Evolutionary conservation across 495 filamentous ascomycete genomes (phyloP).

Genomic region (Penicillium herquei): DNA sequence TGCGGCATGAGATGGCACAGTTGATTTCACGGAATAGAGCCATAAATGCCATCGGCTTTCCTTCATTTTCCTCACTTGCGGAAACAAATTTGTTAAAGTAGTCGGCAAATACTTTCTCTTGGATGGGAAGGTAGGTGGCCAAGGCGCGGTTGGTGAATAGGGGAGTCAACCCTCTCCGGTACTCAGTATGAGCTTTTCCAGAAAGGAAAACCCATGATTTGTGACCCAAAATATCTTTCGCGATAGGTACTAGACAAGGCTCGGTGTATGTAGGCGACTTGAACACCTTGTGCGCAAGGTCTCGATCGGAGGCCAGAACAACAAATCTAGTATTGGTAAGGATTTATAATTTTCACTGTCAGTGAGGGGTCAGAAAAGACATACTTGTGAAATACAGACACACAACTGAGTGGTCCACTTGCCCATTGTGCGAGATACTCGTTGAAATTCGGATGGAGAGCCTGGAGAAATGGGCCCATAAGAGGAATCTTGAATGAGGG

Average conservation of each 20-base stretch:
- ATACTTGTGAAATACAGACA: slow-evolving; percentile 96
- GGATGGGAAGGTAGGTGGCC: slow-evolving; percentile 78
- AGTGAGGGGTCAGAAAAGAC: slow-evolving; percentile 17
- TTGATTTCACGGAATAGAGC: slow-evolving; percentile 84
- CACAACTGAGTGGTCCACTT: slow-evolving; percentile 83
- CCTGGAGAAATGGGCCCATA: slow-evolving; percentile 86
- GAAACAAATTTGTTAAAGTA: slow-evolving; percentile 77
- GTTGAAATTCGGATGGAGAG: slow-evolving; percentile 80
- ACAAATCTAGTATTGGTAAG: slow-evolving; percentile 65
- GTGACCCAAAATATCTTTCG: slow-evolving; percentile 81
- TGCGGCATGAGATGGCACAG: slow-evolving; percentile 81
- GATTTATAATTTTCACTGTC: not conserved
- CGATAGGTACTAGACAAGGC: slow-evolving; percentile 88
- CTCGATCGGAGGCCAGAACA: slow-evolving; percentile 87
- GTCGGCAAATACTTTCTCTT: slow-evolving; percentile 77
- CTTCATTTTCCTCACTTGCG: slow-evolving; percentile 57
- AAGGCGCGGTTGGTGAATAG: slow-evolving; percentile 88
- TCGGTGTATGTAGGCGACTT: slow-evolving; percentile 85
- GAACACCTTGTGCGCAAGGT: slow-evolving; percentile 90
- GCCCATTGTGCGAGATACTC: slow-evolving; percentile 82
- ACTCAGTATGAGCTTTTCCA: slow-evolving; percentile 85
- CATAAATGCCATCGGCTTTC: slow-evolving; percentile 76
- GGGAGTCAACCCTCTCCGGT: slow-evolving; percentile 84
- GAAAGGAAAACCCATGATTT: slow-evolving; percentile 94
- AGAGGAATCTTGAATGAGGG: slow-evolving; percentile 80